Evolutionary conservation across 257 asterid genomes (phyloP), one percentile per base, ranked within the genome.

Genomic region (Cynanchum wilfordii): DNA sequence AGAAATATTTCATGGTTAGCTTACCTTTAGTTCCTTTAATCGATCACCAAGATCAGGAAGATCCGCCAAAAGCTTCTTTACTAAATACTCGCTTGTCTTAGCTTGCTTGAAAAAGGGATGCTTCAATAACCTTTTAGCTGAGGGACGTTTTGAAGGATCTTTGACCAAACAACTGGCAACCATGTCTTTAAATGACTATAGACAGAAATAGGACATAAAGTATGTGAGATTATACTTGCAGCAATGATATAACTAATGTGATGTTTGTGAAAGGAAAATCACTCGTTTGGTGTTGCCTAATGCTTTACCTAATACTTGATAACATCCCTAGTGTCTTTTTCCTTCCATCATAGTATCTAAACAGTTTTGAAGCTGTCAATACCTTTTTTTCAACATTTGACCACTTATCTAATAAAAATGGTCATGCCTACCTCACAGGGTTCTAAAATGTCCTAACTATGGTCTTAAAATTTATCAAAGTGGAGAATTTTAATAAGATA

Each of bases 81-180:
- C 57, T 76, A 92, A 85, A 79, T 92, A 95, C 80, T 95, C 98
- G 76, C 81, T 90, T 73, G 99, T 89, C 83, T 96, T 87, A 57
- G 93, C 98, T 92, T 95, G 94, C 89, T 89, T 95, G 85, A 92
- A 95, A 78, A 95, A 92, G n/a, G 92, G 74, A 81, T 95, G 97
- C 81, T 84, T 95, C 75, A 92, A 79, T 84, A 95, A 81, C 84
- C 82, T 90, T 66, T 86, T 92, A 33, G 99, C 97, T 66, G 98
- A 83, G 68, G 99, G 98, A 71, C 99, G 88, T 87, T 89, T 92
- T 63, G 87, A 80, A 83, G 98, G 98, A 84, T 95, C 99, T 88
- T 95, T 95, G 74, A 92, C 98, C 87, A 95, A 87, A 80, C 99
- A 95, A 80, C 96, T 90, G 75, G 96, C 98, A 79, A 83, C 92